phyloP scores from a whole-genome alignment of 2,329 filamentous ascomycete genomes.

The Cladobotryum protrusum region DNA sequence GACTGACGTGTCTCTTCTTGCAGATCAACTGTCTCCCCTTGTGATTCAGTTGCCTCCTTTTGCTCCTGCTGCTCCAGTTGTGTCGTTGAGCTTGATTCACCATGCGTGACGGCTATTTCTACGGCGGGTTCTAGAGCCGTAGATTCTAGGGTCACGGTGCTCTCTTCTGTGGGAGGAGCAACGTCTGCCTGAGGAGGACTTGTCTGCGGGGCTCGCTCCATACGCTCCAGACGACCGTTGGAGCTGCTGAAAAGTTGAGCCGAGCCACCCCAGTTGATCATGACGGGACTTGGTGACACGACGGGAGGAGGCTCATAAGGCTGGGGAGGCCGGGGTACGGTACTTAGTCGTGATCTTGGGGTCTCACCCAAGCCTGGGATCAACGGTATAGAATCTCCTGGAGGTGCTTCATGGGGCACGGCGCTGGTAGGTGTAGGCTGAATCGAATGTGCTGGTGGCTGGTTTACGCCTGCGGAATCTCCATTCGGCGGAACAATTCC shows the following conservation, averaged over 20 bases:
- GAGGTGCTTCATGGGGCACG: neutral
- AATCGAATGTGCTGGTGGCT: slow-evolving; percentile 1
- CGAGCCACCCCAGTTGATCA: slow-evolving; percentile 46
- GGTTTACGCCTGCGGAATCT: slow-evolving; percentile 13
- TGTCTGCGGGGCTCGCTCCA: slow-evolving; percentile 13
- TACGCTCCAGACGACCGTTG: slow-evolving; percentile 22
- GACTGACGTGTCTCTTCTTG: no score
- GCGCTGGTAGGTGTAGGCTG: slow-evolving; percentile 3
- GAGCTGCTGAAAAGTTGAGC: slow-evolving; percentile 39
- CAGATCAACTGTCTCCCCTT: no score
- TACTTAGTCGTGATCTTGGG: neutral
- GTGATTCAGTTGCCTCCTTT: neutral
- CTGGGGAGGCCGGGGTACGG: neutral
- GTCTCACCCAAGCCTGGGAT: neutral
- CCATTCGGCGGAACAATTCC: slow-evolving; percentile 13
- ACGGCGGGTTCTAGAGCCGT: slow-evolving; percentile 4
- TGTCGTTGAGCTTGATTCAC: slow-evolving; percentile 9
- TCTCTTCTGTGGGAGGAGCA: no score
- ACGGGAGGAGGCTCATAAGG: slow-evolving; percentile 27
- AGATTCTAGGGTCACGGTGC: no score
- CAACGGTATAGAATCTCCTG: neutral
- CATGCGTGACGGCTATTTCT: slow-evolving; percentile 4
- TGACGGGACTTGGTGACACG: slow-evolving; percentile 41
- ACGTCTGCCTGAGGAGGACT: slow-evolving; percentile 4
- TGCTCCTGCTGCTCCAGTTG: slow-evolving; percentile 12